These are phyloP conservation scores for Boletus reticuloceps DNA, from an alignment of 768 basidiomycete genomes.

Conservation along the genomic window DNA sequence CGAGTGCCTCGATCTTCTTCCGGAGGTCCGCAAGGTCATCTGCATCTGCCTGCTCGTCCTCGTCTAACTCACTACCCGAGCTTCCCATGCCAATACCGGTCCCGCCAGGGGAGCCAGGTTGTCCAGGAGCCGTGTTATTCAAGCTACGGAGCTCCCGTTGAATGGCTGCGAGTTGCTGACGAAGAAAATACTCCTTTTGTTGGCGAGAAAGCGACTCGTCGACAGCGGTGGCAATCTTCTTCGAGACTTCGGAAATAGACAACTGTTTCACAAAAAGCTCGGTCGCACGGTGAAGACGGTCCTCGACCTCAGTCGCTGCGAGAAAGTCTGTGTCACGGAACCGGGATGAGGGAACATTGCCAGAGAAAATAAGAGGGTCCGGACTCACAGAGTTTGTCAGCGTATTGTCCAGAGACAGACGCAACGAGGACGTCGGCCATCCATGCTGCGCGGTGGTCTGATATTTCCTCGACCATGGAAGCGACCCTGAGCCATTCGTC, in stretches of 20 bases:
- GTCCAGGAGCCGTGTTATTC: slow-evolving; percentile 34
- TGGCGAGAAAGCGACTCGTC: slow-evolving; percentile 85
- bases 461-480: slow-evolving; percentile 69
- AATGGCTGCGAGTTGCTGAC: slow-evolving; percentile 80
- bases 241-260: slow-evolving; percentile 77
- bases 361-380: neutral
- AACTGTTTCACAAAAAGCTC: slow-evolving; percentile 71
- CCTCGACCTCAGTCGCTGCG: slow-evolving; percentile 54
- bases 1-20: slow-evolving; percentile 72
- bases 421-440: slow-evolving; percentile 77
- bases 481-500: slow-evolving; percentile 71
- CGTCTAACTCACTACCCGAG: slow-evolving; percentile 55
- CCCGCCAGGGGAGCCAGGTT: slow-evolving; percentile 6
- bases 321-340: slow-evolving; percentile 48
- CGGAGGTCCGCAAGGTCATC: slow-evolving; percentile 76
- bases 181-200: slow-evolving; percentile 84
- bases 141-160: slow-evolving; percentile 70
- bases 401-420: slow-evolving; percentile 53
- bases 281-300: slow-evolving; percentile 64
- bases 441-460: slow-evolving; percentile 61
- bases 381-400: slow-evolving; percentile 66
- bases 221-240: slow-evolving; percentile 76
- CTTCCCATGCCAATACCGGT: slow-evolving; percentile 27
- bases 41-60: slow-evolving; percentile 77
- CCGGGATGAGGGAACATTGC: neutral